Evolutionary conservation across 768 basidiomycete genomes (phyloP).

Genomic region (Phylloporus arenicola): DNA sequence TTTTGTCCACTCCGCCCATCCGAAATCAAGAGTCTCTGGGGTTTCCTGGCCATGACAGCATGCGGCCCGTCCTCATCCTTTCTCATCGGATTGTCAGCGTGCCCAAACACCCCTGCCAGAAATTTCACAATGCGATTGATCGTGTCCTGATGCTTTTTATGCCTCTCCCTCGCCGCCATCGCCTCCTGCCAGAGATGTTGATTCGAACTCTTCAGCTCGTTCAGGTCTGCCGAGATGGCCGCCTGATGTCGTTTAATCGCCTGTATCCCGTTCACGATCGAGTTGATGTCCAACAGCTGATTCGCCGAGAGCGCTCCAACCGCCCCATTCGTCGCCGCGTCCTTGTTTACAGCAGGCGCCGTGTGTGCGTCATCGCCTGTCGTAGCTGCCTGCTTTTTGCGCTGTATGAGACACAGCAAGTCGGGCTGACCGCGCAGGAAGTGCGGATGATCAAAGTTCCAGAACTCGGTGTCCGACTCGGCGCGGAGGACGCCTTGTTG

Average conservation of each 20-base stretch:
- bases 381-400: slow-evolving; percentile 58
- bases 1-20: slow-evolving; percentile 38
- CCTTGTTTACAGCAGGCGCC: slow-evolving; percentile 10
- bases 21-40: slow-evolving; percentile 65
- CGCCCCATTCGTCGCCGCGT: slow-evolving; percentile 10
- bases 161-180: slow-evolving; percentile 64
- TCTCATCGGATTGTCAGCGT: slow-evolving; percentile 36
- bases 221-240: slow-evolving; percentile 83
- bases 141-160: slow-evolving; percentile 93
- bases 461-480: slow-evolving; percentile 75
- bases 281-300: slow-evolving; percentile 68
- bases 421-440: slow-evolving; percentile 89
- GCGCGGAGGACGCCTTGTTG: slow-evolving; percentile 89
- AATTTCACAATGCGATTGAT: slow-evolving; percentile 95
- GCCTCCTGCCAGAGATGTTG: slow-evolving; percentile 93
- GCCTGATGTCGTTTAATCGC: slow-evolving; percentile 91
- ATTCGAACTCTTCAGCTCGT: slow-evolving; percentile 82
- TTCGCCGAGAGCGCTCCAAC: slow-evolving; percentile 34
- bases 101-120: slow-evolving; percentile 86
- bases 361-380: slow-evolving; percentile 31
- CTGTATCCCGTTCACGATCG: slow-evolving; percentile 75
- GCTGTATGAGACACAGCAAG: slow-evolving; percentile 78
- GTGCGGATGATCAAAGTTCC: slow-evolving; percentile 89
- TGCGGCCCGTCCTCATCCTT: slow-evolving; percentile 32
- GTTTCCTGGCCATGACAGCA: slow-evolving; percentile 45